Base-by-base conservation (phyloP, 768 basidiomycete genomes). In the Suillus fuscotomentosus region DNA sequence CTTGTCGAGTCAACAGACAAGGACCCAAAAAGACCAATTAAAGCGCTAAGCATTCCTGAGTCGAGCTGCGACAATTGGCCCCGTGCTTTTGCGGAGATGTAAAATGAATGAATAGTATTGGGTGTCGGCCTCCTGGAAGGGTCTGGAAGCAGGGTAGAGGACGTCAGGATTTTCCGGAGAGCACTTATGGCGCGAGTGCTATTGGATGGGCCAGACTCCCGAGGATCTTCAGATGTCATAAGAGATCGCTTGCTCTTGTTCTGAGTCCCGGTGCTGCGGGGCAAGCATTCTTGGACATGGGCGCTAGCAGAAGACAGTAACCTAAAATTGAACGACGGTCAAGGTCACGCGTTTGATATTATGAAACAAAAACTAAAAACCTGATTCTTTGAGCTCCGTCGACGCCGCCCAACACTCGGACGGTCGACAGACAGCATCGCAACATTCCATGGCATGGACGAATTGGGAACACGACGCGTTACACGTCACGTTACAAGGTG, bases 361-460 rank as follows among this genome's bases (percentile, higher is more conserved):
- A 17, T 27, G 15, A 50, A 27, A 24, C 8, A 2, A 39, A 27
- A 41, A 27, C 9, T 7, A 42, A 24, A 42, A 42, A 59, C 41
- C 57, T 59, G 24, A 20, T 59, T 59, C 41, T 17, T 27, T 57
- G 56, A 41, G 50, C 47, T 38, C 60, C 72, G 72, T 68, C 73
- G 69, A 72, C 78, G 71, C 73, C 73, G 76, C 79, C 79, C 78
- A 75, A 63, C 60, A 71, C 68, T 77, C 75, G 82, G 81, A 85
- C 79, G 82, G 82, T 80, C 74, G 80, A 79, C 79, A 78, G 78
- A 76, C 79, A 80, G 77, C 89, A 89, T 89, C 87, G 87, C 87
- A 83, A 89, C 89, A 91, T 91, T 88, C 88, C 88, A 91, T 90
- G 83, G 82, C 87, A 84, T 74, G 64, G 47, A 62, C 43, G 17